Percentiles rank a stretch among this genome's conserved stretches.
phyloP scores from a whole-genome alignment of 23 red algal species.

The Gracilaria domingensis region DNA sequence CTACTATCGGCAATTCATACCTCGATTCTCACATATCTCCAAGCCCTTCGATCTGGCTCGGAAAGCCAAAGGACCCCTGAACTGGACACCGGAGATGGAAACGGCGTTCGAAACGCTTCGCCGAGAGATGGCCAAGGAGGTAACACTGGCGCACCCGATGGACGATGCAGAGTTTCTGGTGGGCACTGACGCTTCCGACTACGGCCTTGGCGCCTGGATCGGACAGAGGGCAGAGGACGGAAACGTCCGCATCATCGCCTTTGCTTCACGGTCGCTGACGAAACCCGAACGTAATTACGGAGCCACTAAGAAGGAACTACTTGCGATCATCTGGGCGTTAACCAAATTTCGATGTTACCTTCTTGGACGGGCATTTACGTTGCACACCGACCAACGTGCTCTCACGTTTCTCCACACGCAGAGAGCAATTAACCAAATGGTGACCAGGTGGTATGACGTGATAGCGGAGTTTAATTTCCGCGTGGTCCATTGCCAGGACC shows the following conservation, averaged over 20 bases:
- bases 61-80: neutral
- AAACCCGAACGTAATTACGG: conserved; percentile 3
- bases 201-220: conserved; percentile 22
- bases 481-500: neutral
- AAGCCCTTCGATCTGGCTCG: neutral
- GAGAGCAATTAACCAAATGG: neutral
- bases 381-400: conserved; percentile 18
- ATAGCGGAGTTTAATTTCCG: conserved; percentile 1
- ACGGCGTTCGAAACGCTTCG: neutral
- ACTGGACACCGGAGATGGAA: neutral
- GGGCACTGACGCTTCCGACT: conserved; percentile 20
- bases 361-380: neutral
- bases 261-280: conserved; percentile 5
- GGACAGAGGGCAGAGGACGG: neutral
- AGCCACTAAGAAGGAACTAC: conserved; percentile 26
- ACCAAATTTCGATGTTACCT: conserved; percentile 24
- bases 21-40: neutral
- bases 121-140: neutral
- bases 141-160: conserved; percentile 11
- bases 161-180: conserved; percentile 1
- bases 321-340: conserved; percentile 19
- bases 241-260: neutral
- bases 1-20: neutral
- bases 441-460: neutral
- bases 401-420: conserved; percentile 31